These are phyloP conservation scores for Saccharomycopsis sp. DNA, from an alignment of 805 yeast species.

Conservation along the genomic window DNA sequence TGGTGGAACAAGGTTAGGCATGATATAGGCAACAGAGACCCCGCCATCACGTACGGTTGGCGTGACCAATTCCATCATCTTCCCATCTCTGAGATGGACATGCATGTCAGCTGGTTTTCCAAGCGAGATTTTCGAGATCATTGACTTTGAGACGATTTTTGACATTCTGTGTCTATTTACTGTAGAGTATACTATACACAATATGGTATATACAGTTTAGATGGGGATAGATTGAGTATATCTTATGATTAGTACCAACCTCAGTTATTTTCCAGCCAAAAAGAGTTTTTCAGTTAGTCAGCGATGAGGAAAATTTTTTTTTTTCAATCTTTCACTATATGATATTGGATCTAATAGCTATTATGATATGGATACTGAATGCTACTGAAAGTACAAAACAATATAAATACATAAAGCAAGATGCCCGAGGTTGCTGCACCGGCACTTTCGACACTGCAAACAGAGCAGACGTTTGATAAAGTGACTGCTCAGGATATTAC, in stretches of 20 bases:
- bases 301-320: not conserved
- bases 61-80: conserved; percentile 84
- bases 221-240: too few species aligned
- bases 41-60: conserved; percentile 93
- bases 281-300: conserved; percentile 1
- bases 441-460: conserved; percentile 48
- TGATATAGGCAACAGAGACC: conserved; percentile 80
- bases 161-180: not conserved
- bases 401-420: too few species aligned
- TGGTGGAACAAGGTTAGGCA: conserved; percentile 97
- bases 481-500: conserved; percentile 22
- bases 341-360: too few species aligned
- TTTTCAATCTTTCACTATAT: not conserved
- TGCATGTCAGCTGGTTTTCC: conserved; percentile 88
- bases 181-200: too few species aligned
- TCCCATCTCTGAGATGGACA: conserved; percentile 91
- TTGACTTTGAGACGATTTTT: not conserved
- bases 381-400: too few species aligned
- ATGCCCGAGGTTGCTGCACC: conserved; percentile 27
- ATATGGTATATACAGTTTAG: too few species aligned
- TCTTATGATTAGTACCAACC: too few species aligned
- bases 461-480: conserved; percentile 36
- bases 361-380: too few species aligned
- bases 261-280: too few species aligned
- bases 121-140: conserved; percentile 25